These are phyloP conservation scores for Phytopythium helicoides DNA, from an alignment of 352 stramenopile genomes.

Conservation along the genomic window DNA sequence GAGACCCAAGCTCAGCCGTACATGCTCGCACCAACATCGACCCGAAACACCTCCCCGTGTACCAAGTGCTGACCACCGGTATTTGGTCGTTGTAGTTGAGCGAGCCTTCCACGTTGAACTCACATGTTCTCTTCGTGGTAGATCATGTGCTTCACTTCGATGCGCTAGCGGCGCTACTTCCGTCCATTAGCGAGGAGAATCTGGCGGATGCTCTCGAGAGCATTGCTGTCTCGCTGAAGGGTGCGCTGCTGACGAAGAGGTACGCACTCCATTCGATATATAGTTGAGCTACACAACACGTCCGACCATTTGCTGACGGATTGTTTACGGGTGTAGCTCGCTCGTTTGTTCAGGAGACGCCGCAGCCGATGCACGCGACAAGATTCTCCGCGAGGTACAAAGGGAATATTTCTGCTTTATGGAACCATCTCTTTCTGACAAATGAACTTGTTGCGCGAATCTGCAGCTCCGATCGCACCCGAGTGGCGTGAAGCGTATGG, in stretches of 20 bases:
- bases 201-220: conserved; percentile 38
- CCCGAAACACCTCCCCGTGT: conserved; percentile 12
- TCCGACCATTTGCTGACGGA: neutral
- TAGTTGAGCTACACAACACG: neutral
- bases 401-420: no score
- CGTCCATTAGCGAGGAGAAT: conserved; percentile 30
- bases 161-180: conserved; percentile 33
- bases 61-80: conserved; percentile 17
- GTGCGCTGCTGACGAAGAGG: conserved; percentile 43
- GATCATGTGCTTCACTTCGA: conserved; percentile 52
- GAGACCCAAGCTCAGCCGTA: neutral
- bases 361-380: conserved; percentile 28
- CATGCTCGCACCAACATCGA: neutral
- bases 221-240: conserved; percentile 38
- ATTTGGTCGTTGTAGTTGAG: conserved; percentile 9
- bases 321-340: conserved; percentile 10
- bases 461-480: conserved; percentile 32
- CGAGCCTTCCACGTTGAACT: conserved; percentile 6
- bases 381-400: conserved; percentile 51
- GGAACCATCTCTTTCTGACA: conserved; percentile 7
- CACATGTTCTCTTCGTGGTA: conserved; percentile 20
- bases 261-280: conserved; percentile 11
- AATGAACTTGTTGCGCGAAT: neutral
- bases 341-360: conserved; percentile 34
- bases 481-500: conserved; percentile 36